Percentiles rank a stretch among this genome's conserved stretches.
phyloP scores from a whole-genome alignment of 768 basidiomycete species.

The Suillus brevipes region DNA sequence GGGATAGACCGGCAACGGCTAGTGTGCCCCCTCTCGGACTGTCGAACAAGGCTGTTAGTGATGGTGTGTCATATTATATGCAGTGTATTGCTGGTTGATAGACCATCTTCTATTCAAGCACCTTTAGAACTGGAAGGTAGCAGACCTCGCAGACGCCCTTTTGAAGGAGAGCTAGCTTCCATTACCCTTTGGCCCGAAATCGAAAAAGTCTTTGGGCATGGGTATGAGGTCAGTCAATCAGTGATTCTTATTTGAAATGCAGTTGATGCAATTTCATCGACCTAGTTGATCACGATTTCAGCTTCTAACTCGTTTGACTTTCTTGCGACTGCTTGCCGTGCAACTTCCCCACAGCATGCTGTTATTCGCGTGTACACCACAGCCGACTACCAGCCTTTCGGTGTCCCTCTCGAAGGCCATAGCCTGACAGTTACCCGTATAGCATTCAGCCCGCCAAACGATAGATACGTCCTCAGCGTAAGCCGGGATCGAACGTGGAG shows the following conservation, averaged over 20 bases:
- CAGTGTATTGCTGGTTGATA: not conserved
- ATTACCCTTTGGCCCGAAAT: constrained; percentile 94
- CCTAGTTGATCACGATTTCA: constrained; percentile 76
- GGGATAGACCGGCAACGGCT: constrained; percentile 69
- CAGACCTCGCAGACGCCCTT: constrained; percentile 50
- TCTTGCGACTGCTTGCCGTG: constrained; percentile 89
- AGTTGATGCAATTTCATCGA: constrained; percentile 1
- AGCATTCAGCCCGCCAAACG: constrained; percentile 80
- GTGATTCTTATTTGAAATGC: constrained; percentile 1
- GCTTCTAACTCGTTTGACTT: constrained; percentile 68
- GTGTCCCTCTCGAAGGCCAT: constrained; percentile 79
- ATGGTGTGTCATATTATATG: constrained; percentile 44
- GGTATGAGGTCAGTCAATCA: constrained; percentile 75
- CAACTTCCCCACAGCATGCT: constrained; percentile 86
- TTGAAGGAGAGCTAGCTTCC: constrained; percentile 87
- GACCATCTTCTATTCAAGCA: constrained; percentile 13
- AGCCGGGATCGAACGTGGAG: constrained; percentile 94
- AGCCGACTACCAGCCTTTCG: constrained; percentile 65
- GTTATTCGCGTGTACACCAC: constrained; percentile 83
- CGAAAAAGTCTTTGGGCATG: constrained; percentile 97
- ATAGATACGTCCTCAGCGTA: constrained; percentile 75
- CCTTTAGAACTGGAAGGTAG: constrained; percentile 19
- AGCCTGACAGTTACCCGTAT: constrained; percentile 87
- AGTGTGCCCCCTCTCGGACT: constrained; percentile 91
- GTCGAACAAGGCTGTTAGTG: constrained; percentile 88